Percentiles rank a stretch among this genome's conserved stretches.
These are phyloP conservation scores for Acorus gramineus DNA, from an alignment of 106 monocot genomes.

Conservation along the genomic window DNA sequence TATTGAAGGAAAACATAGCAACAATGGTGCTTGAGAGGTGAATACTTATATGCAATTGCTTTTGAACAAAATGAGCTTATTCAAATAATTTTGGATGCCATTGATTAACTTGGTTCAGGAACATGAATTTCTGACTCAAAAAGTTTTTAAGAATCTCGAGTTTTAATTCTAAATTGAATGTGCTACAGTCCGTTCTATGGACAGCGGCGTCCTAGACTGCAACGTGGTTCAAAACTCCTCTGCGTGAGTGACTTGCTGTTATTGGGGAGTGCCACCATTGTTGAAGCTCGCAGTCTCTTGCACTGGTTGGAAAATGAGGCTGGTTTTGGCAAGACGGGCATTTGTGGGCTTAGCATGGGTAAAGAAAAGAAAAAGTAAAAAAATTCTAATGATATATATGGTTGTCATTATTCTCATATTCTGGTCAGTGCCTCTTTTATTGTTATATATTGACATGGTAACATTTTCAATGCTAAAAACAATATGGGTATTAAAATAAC, in stretches of 20 bases:
- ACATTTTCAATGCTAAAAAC: too few species aligned
- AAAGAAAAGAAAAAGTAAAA: constrained; percentile 5
- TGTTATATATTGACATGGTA: too few species aligned
- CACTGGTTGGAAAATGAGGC: constrained; percentile 90
- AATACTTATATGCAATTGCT: not conserved
- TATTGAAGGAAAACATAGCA: constrained; percentile 90
- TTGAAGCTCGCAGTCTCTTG: constrained; percentile 79
- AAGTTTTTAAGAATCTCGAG: not conserved
- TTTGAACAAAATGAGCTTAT: too few species aligned
- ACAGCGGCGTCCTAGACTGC: constrained; percentile 71
- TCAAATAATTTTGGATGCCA: too few species aligned
- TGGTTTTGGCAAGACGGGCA: constrained; percentile 91
- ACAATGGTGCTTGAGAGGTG: constrained; percentile 99
- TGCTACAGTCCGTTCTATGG: constrained; percentile 95
- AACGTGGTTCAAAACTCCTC: constrained; percentile 81
- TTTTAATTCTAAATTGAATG: constrained; percentile 30
- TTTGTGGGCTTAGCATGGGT: constrained; percentile 99
- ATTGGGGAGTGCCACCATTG: constrained; percentile 88
- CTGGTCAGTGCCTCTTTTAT: too few species aligned
- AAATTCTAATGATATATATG: too few species aligned
- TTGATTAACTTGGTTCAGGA: too few species aligned
- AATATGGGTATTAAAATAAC: too few species aligned
- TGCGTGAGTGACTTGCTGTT: constrained; percentile 96
- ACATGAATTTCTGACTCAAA: not conserved
- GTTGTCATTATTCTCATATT: too few species aligned